These are phyloP conservation scores for Hippophae tibetana DNA, from an alignment of 306 rosid species.

Conservation along the genomic window DNA sequence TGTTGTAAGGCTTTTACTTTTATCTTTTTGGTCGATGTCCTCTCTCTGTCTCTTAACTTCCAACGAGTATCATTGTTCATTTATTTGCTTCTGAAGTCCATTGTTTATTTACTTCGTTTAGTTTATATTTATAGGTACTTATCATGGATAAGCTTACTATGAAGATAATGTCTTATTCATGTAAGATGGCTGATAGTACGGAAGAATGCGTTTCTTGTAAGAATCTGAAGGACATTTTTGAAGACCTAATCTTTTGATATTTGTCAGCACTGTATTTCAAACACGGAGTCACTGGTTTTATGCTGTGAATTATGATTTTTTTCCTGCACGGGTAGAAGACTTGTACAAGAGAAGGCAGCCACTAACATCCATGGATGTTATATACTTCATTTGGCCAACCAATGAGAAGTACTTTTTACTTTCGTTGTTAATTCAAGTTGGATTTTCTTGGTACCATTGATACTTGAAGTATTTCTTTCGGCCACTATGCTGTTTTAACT, in stretches of 20 bases:
- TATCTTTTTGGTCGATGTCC: neutral
- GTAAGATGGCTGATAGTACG: conserved; percentile 96
- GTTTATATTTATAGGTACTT: conserved; percentile 58
- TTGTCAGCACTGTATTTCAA: neutral
- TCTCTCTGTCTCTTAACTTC: conserved; percentile 6
- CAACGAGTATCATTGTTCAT: neutral
- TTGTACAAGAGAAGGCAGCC: conserved; percentile 93
- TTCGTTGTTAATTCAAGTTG: neutral
- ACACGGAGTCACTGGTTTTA: conserved; percentile 6
- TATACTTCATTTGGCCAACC: conserved; percentile 88
- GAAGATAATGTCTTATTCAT: conserved; percentile 89
- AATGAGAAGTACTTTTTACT: conserved; percentile 34
- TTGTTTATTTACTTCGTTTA: conserved; percentile 11
- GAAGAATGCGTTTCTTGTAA: conserved; percentile 97
- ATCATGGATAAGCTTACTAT: conserved; percentile 93
- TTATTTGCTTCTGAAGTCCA: conserved; percentile 3
- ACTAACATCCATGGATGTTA: conserved; percentile 85
- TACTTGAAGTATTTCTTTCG: neutral
- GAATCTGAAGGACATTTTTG: conserved; percentile 20
- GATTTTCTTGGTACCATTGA: conserved; percentile 7
- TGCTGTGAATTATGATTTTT: conserved; percentile 9
- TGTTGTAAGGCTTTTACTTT: neutral
- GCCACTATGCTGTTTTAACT: neutral
- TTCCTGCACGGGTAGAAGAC: conserved; percentile 85
- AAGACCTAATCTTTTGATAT: neutral